Evolutionary conservation across 805 yeast species (phyloP).

Genomic region (Starmerella gropengiesseri): DNA sequence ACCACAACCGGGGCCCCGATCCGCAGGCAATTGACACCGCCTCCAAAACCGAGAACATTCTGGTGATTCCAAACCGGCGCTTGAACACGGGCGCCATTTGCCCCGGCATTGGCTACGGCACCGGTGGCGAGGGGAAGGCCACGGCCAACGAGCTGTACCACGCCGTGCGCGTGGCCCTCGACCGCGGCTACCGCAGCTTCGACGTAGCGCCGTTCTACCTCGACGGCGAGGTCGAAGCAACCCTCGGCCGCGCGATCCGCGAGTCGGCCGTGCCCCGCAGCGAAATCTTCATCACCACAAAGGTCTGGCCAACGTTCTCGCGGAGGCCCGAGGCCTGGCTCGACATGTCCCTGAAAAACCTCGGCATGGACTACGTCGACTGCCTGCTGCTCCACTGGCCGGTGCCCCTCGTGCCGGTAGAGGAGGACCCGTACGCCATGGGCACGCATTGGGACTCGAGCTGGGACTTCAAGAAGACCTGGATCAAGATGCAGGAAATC

Average conservation of each 20-base stretch:
- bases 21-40: background rate
- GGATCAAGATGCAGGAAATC: constrained; percentile 53
- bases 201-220: constrained; percentile 64
- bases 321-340: constrained; percentile 41
- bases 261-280: constrained; percentile 40
- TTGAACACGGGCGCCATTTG: constrained; percentile 52
- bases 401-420: constrained; percentile 27
- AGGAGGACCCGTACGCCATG: constrained; percentile 23
- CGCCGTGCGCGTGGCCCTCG: constrained; percentile 49
- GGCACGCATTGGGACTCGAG: constrained; percentile 21
- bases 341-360: constrained; percentile 46
- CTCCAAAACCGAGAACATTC: background rate
- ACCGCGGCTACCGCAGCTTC: constrained; percentile 63
- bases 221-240: constrained; percentile 40
- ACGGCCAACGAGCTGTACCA: constrained; percentile 31
- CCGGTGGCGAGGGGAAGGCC: constrained; percentile 38
- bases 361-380: constrained; percentile 68
- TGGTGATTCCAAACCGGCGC: constrained; percentile 13
- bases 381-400: constrained; percentile 81
- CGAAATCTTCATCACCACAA: constrained; percentile 61
- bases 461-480: constrained; percentile 41
- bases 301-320: constrained; percentile 37
- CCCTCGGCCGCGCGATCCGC: constrained; percentile 41
- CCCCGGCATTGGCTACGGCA: constrained; percentile 66
- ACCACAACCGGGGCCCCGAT: background rate